phyloP scores from a whole-genome alignment of 352 stramenopile genomes.

The Plasmopara muralis region DNA sequence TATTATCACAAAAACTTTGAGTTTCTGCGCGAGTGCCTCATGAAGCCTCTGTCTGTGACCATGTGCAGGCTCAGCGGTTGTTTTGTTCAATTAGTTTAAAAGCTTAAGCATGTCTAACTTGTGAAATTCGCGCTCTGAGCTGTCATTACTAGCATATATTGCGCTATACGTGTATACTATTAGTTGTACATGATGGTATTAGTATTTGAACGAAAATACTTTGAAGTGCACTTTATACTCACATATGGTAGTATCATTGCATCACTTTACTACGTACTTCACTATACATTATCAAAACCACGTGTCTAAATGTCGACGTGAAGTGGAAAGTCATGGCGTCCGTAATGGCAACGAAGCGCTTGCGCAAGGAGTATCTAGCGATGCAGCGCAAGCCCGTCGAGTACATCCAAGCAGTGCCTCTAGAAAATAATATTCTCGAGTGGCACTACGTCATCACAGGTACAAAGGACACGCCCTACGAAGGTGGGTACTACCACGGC shows the following conservation, averaged over 20 bases:
- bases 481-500: conserved; percentile 88
- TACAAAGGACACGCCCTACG: conserved; percentile 67
- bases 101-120: too few species aligned
- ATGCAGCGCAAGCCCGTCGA: conserved; percentile 87
- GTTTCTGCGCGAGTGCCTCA: too few species aligned
- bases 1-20: too few species aligned
- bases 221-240: conserved; percentile 62
- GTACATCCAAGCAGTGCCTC: conserved; percentile 85
- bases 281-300: conserved; percentile 5
- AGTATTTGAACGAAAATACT: too few species aligned
- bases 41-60: too few species aligned
- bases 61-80: too few species aligned
- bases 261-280: neutral
- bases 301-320: conserved; percentile 6
- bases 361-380: conserved; percentile 90
- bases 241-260: conserved; percentile 8
- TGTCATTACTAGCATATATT: too few species aligned
- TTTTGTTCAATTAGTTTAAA: too few species aligned
- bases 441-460: conserved; percentile 93
- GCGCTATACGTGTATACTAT: neutral
- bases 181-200: neutral
- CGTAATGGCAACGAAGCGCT: conserved; percentile 81
- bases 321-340: conserved; percentile 47
- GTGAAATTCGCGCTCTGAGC: too few species aligned
- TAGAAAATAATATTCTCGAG: conserved; percentile 93